phyloP scores from a whole-genome alignment of 2,329 filamentous ascomycete species.

The Xylaria sp. region DNA sequence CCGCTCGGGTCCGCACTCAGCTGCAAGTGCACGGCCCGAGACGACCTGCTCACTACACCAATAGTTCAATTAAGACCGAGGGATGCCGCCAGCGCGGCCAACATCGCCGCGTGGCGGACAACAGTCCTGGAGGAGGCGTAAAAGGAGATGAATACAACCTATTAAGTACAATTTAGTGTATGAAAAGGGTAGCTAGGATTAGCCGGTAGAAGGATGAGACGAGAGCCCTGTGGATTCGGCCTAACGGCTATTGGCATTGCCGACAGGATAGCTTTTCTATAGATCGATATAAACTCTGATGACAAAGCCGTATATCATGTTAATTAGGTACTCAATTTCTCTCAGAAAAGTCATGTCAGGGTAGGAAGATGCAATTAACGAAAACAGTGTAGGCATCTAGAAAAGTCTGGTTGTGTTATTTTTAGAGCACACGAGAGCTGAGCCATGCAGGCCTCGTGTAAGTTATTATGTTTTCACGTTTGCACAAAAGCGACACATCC shows the following conservation, averaged over 20 bases:
- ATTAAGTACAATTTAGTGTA: too few species aligned
- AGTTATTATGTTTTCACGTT: slow-evolving; percentile 10
- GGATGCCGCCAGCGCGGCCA: neutral
- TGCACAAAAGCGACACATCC: slow-evolving; percentile 5
- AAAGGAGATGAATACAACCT: too few species aligned
- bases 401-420: slow-evolving; percentile 9
- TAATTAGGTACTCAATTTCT: too few species aligned
- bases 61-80: neutral
- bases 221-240: neutral
- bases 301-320: neutral
- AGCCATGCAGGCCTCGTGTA: slow-evolving; percentile 19
- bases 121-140: too few species aligned
- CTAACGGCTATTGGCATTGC: neutral
- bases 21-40: neutral
- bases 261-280: neutral
- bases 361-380: neutral
- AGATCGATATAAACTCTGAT: neutral
- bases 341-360: neutral
- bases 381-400: slow-evolving; percentile 2
- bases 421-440: slow-evolving; percentile 10
- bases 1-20: neutral
- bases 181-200: neutral
- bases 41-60: neutral
- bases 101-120: neutral
- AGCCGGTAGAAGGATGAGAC: neutral